phyloP scores from a whole-genome alignment of 768 basidiomycete genomes.

The Termitomyces sp. region DNA sequence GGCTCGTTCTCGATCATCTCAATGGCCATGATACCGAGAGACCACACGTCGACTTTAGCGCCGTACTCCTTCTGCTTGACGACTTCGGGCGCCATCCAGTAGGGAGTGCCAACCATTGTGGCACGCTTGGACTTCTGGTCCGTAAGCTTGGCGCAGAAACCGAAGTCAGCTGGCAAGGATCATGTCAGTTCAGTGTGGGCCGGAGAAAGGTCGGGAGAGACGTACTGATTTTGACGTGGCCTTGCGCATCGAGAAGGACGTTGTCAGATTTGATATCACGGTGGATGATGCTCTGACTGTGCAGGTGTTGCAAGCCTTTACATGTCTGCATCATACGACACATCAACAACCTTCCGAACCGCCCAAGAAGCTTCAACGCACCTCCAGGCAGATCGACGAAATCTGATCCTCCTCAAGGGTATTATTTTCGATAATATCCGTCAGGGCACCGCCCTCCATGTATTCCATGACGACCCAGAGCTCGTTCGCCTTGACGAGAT shows the following conservation, averaged over 20 bases:
- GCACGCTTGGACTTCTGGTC: slow-evolving; percentile 96
- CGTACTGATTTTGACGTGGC: slow-evolving; percentile 96
- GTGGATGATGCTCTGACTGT: slow-evolving; percentile 92
- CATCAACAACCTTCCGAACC: background rate
- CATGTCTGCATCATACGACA: slow-evolving; percentile 62
- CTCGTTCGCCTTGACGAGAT: slow-evolving; percentile 82
- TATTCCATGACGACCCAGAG: slow-evolving; percentile 99
- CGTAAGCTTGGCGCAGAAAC: slow-evolving; percentile 93
- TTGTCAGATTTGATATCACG: slow-evolving; percentile 98
- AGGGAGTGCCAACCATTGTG: slow-evolving; percentile 97
- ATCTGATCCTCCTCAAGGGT: slow-evolving; percentile 94
- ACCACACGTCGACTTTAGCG: slow-evolving; percentile 96
- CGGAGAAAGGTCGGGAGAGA: slow-evolving; percentile 14
- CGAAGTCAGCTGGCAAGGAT: slow-evolving; percentile 76
- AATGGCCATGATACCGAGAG: slow-evolving; percentile 96
- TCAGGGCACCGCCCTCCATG: slow-evolving; percentile 97
- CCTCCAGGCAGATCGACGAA: slow-evolving; percentile 86
- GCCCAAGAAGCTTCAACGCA: slow-evolving; percentile 27
- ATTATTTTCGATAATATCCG: slow-evolving; percentile 97
- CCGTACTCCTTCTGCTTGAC: slow-evolving; percentile 97
- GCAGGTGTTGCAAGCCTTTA: slow-evolving; percentile 89
- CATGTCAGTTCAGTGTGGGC: background rate
- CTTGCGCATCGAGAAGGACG: slow-evolving; percentile 86
- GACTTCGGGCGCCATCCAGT: slow-evolving; percentile 99
- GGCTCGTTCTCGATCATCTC: slow-evolving; percentile 99